Percentiles rank a stretch among this genome's conserved stretches.
Evolutionary conservation across 352 stramenopile genomes (phyloP).

Genomic region (Hyaloperonospora brassicae): DNA sequence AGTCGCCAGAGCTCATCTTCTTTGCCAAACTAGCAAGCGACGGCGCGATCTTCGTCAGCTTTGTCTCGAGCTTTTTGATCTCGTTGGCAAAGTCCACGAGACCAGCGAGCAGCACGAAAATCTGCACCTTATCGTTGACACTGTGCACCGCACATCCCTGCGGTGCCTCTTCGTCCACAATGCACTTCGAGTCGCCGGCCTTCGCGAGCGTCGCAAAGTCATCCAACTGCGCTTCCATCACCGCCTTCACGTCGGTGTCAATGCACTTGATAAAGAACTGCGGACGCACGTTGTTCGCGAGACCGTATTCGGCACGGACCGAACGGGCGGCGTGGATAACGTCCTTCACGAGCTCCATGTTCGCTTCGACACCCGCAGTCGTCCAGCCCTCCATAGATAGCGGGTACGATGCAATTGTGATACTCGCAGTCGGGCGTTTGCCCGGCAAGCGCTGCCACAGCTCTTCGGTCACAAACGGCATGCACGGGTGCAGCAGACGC

Average conservation of each 20-base stretch:
- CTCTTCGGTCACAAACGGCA: conserved; percentile 97
- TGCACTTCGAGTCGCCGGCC: conserved; percentile 84
- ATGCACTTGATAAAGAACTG: conserved; percentile 88
- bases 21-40: conserved; percentile 66
- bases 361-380: conserved; percentile 83
- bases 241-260: conserved; percentile 59
- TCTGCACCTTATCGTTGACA: conserved; percentile 91
- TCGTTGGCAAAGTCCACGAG: conserved; percentile 86
- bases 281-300: conserved; percentile 72
- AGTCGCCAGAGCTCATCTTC: conserved; percentile 78
- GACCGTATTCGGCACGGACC: conserved; percentile 83
- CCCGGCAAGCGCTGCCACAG: conserved; percentile 82
- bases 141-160: conserved; percentile 88
- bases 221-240: conserved; percentile 78
- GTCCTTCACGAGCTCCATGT: conserved; percentile 91
- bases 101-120: conserved; percentile 78
- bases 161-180: conserved; percentile 74
- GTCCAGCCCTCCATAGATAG: conserved; percentile 71
- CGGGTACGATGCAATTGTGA: conserved; percentile 78
- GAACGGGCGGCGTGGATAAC: conserved; percentile 93
- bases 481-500: conserved; percentile 94
- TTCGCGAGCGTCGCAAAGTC: conserved; percentile 95
- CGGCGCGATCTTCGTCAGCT: conserved; percentile 72
- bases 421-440: conserved; percentile 55
- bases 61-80: conserved; percentile 86